Evolutionary conservation across 129 eudicot genomes (phyloP), one percentile per base, ranked within the genome.

Genomic region (Oenanthe sinensis): DNA sequence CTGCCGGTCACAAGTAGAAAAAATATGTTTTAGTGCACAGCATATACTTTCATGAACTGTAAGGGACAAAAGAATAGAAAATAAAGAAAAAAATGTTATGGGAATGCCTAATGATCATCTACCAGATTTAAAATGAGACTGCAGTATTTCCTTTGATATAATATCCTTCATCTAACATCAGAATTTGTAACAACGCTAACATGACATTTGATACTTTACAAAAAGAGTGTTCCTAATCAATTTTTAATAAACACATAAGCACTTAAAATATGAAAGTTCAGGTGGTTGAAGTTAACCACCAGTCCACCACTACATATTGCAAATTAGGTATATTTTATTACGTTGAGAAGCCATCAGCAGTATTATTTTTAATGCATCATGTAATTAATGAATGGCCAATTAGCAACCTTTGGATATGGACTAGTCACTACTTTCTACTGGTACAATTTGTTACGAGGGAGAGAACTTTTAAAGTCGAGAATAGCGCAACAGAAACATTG

Each of bases 1-100:
- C 97, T 94, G 95, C 80, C 78, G 78, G 54, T 83, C 60, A 79
- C 74, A 82, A 28, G 78, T 69, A 84, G 40, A 65, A 58, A 33
- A 33, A 55, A 33, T 40, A 68, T 74, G 33, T 48, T 73, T 10
- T 10, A 72, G 37, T 4, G 16, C 47, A 72, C 52, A 43, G n/a
- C 26, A 72, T 72, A 14, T 2, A 72, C 17, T 11, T 22, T 4
- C 36, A 37, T 44, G 36, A 11, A 4, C 28, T 11, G 19, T 3
- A 17, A 17, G 46, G 46, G 12, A 8, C 8, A 47, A 6, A 17
- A 7, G 26, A 36, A 16, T 3, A 39, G 22, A 39, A 39, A 37
- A 39, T 19, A 19, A 19, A 13, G 33, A 5, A 12, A 28, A 33
- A 69, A 5, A 36, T 13, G 6, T 19, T n/a, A 24, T 1, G 17